Evolutionary conservation across 768 basidiomycete species (phyloP), one percentile per base, ranked within the genome.

Genomic region (Kwoniella bestiolae): DNA sequence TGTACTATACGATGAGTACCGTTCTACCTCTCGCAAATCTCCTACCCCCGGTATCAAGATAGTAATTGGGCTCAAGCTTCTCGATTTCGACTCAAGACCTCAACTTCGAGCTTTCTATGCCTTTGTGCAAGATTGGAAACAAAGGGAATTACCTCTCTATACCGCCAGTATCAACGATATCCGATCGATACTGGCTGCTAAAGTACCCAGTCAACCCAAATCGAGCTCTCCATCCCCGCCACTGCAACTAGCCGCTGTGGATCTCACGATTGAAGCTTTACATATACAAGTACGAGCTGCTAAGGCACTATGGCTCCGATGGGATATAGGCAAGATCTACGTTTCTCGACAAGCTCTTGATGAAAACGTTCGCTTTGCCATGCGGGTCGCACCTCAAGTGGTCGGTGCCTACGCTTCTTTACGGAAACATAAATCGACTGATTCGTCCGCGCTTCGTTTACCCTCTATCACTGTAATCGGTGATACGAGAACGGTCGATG

Each of bases 271-370:
- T 9, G 59, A 46, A 12, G 47, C 59, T 3, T 56, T 52, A 1
- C 47, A 61, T 18, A 12, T 78, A 14, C 67, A 70, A 26, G 57
- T 76, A 12, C 49, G 74, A n/a, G 75, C 74, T 3, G 74, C 77
- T 16, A 67, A 68, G 29, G 51, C 63, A 3, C 58, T 76, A 14
- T 78, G 72, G 71, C 56, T 78, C 5, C 46, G 72, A 8, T 78
- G 77, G 77, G 71, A 69, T n/a, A 26, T 76, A 5, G 77, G 73
- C 26, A 67, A 64, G 35, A 34, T 74, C 16, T 78, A 67, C 56
- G 47, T 60, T 5, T 66, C 67, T 21, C 44, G 55, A 21, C 47
- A 62, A 34, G 66, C 45, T 18, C 35, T 34, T 18, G 56, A 31
- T 7, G 59, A 66, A 21, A 34, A 66, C 31, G 32, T 63, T 28